Conservation (phyloP, 139 green algal species). For the Chlamydomonas incerta region DNA sequence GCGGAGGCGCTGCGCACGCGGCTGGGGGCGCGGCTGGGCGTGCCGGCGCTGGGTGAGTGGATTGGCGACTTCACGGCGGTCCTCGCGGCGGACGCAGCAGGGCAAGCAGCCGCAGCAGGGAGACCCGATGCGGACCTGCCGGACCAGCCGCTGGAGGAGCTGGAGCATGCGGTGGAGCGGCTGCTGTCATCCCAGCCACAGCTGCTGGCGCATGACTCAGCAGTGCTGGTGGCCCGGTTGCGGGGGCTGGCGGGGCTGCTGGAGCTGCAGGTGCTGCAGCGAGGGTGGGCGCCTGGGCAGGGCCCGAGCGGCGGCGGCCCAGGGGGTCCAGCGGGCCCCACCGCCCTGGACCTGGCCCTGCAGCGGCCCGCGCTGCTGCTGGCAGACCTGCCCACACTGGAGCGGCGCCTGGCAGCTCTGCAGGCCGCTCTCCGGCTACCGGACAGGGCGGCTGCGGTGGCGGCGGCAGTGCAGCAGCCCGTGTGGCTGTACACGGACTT, state of each 20-base stretch:
- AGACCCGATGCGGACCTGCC: not conserved
- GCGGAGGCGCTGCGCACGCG: not conserved
- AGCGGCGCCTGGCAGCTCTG: not conserved
- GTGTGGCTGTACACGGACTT: slow-evolving; percentile 4
- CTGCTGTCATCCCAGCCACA: slow-evolving; percentile 1
- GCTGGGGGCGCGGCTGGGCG: not conserved
- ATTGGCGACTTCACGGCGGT: not conserved
- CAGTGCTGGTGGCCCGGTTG: not conserved
- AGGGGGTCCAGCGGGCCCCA: too few relatives aligned
- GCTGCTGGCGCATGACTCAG: slow-evolving; percentile 10
- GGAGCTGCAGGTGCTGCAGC: not conserved
- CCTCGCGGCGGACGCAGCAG: not conserved
- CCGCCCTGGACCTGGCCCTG: not conserved
- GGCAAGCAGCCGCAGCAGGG: too few relatives aligned
- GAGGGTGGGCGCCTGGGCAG: too few relatives aligned
- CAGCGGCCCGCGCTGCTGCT: slow-evolving; percentile 3
- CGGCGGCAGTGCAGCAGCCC: not conserved
- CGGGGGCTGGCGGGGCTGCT: not conserved
- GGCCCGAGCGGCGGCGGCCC: too few relatives aligned
- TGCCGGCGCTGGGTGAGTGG: not conserved
- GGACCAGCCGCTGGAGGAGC: not conserved
- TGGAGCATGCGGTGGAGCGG: not conserved
- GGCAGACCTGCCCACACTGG: slow-evolving; percentile 9
- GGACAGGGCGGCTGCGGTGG: not conserved
- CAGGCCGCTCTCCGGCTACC: not conserved